Evolutionary conservation across 495 filamentous ascomycete genomes (phyloP), one percentile per base, ranked within the genome.

Genomic region (Penicillium antarcticum): DNA sequence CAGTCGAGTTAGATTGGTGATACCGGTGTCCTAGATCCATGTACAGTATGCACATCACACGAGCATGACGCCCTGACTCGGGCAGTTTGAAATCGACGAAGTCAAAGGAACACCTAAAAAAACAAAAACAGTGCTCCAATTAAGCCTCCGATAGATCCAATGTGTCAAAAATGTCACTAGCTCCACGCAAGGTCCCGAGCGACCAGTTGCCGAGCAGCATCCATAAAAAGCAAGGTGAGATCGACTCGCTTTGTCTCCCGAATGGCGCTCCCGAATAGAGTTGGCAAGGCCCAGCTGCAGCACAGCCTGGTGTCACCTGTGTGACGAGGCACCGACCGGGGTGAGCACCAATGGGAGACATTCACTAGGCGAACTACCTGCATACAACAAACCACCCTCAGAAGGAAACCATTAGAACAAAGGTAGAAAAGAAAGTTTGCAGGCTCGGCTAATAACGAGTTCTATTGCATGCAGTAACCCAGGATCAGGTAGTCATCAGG

Each of bases 401-500:
- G 40, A 42, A 23, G 5, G 10, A 43, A 14, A 31, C 10, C 8
- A 17, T 13, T 26, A 17, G n/a, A 37, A 29, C 26, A 29, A 29
- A 29, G 26, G 26, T 29, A 29, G 19, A 10, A 16, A 49, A 41
- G 26, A 41, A 49, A 34, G 17, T 23, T 33, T 38, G 18, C 33
- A 33, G 36, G 8, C 29, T 42, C 47, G 47, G 29, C 29, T 49
- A 49, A 26, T 33, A 16, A 32, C 33, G 29, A 49, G 29, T 44
- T 23, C 16, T 18, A 41, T 42, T 42, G 18, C 47, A 34, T 49
- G 35, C 33, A 41, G 40, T 48, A 34, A 32, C 23, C 23, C 12
- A 40, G 16, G 35, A 49, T 49, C 47, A 42, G 38, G 47, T 49
- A 49, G 47, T 49, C 47, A 49, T 42, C 47, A 49, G 47, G 47